Evolutionary conservation across 768 basidiomycete genomes (phyloP).

Genomic region (Naganishia vishniacii): DNA sequence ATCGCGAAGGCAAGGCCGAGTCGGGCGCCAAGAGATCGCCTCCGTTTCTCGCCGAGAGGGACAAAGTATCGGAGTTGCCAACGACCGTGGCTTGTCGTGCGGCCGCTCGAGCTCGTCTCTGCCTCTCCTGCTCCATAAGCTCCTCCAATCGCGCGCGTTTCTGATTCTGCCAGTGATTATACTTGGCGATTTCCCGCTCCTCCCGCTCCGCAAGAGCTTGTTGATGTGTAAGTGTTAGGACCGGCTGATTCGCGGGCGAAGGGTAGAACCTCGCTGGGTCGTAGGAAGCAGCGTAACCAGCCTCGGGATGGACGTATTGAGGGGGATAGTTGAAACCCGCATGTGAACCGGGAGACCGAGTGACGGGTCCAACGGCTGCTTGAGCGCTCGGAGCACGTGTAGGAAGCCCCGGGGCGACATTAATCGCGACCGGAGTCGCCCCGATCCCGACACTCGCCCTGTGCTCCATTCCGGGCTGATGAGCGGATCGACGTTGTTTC

Average conservation of each 20-base stretch:
- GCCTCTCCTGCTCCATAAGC: constrained; percentile 16
- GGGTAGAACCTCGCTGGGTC: background rate
- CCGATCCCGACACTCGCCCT: background rate
- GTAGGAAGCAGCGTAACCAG: background rate
- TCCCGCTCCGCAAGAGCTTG: background rate
- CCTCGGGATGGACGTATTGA: background rate
- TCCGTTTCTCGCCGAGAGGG: background rate
- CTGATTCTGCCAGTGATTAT: constrained; percentile 4
- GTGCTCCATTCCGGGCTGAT: background rate
- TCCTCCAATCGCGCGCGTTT: constrained; percentile 17
- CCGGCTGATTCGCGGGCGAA: background rate
- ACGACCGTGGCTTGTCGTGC: background rate
- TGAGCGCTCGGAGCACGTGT: constrained; percentile 7
- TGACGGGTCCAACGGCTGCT: background rate
- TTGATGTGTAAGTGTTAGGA: background rate
- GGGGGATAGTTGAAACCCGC: background rate
- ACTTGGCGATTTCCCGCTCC: background rate
- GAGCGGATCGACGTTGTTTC: background rate
- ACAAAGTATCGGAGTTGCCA: background rate
- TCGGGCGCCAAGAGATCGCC: constrained; percentile 2
- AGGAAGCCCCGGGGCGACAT: background rate
- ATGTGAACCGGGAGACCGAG: background rate
- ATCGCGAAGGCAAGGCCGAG: constrained; percentile 1
- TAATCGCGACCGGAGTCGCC: background rate
- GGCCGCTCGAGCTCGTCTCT: background rate